A percentile compares a stretch with the other conserved stretches of the same genome.
These are phyloP conservation scores for Taiozyma sp. DNA, from an alignment of 1,139 yeast genomes.

Conservation along the genomic window DNA sequence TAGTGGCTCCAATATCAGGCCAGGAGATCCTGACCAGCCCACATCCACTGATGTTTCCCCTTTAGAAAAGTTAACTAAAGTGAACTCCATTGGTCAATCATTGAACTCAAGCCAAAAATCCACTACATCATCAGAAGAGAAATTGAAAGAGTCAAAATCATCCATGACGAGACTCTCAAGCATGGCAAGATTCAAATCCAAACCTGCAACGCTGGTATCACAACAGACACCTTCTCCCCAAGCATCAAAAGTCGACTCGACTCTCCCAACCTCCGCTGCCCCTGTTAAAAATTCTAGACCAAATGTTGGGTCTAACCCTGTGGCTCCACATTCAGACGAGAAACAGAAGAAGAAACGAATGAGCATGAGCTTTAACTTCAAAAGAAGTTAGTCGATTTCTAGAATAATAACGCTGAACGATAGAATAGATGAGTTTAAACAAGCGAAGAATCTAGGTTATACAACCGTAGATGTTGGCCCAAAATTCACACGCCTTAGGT, in stretches of 20 bases:
- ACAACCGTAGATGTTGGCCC: too few relatives aligned
- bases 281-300: not conserved
- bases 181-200: slow-evolving; percentile 1
- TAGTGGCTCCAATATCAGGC: not conserved
- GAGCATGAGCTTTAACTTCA: slow-evolving; percentile 19
- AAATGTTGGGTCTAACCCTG: not conserved
- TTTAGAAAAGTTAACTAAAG: slow-evolving; percentile 12
- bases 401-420: too few relatives aligned
- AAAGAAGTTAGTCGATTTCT: slow-evolving; percentile 2
- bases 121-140: slow-evolving; percentile 9
- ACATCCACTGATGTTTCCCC: slow-evolving; percentile 9
- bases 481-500: too few relatives aligned
- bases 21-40: too few relatives aligned
- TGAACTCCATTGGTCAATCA: slow-evolving; percentile 9
- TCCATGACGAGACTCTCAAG: not conserved
- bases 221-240: not conserved
- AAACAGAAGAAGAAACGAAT: slow-evolving; percentile 15
- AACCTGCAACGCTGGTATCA: not conserved
- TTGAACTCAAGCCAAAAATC: slow-evolving; percentile 12
- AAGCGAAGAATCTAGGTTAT: too few relatives aligned
- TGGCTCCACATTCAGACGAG: not conserved
- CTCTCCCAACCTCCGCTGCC: not conserved
- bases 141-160: not conserved
- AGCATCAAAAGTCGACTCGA: not conserved
- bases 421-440: too few relatives aligned